phyloP scores from a whole-genome alignment of 768 basidiomycete genomes.

The Pulveroboletus sp. region DNA sequence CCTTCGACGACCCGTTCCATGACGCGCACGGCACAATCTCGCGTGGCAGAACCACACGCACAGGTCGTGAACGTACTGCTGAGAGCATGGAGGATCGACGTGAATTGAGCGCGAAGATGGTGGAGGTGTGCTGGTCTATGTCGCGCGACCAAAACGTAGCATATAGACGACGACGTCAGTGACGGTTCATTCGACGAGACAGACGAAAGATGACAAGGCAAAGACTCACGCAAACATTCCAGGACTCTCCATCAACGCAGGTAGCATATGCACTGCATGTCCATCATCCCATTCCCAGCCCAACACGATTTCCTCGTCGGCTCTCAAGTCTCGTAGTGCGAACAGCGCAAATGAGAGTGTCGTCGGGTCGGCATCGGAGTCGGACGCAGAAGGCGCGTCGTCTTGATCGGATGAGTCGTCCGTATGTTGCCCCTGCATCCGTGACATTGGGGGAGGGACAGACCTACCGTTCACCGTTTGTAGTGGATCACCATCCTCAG shows the following conservation, averaged over 20 bases:
- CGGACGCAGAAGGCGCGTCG: slow-evolving; percentile 8
- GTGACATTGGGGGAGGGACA: slow-evolving; percentile 7
- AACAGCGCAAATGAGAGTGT: slow-evolving; percentile 75
- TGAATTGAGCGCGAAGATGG: slow-evolving; percentile 61
- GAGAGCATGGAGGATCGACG: slow-evolving; percentile 65
- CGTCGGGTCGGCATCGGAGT: slow-evolving; percentile 29
- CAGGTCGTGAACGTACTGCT: slow-evolving; percentile 71
- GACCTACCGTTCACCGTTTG: slow-evolving; percentile 10
- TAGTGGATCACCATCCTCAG: neutral
- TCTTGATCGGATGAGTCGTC: slow-evolving; percentile 20
- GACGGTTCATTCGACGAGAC: too few species aligned
- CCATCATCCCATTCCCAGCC: slow-evolving; percentile 98
- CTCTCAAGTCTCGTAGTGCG: slow-evolving; percentile 67
- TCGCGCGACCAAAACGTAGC: neutral
- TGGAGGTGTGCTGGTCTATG: slow-evolving; percentile 44
- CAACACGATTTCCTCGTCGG: slow-evolving; percentile 81
- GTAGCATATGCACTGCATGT: slow-evolving; percentile 75
- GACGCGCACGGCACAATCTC: slow-evolving; percentile 59
- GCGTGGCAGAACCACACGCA: slow-evolving; percentile 61
- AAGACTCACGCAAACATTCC: slow-evolving; percentile 53
- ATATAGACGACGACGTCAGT: neutral
- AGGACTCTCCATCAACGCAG: slow-evolving; percentile 59
- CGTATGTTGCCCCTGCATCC: slow-evolving; percentile 8
- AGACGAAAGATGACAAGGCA: too few species aligned
- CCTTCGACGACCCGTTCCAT: slow-evolving; percentile 62